Evolutionary conservation across 2,329 filamentous ascomycete species (phyloP).

Genomic region (Alternaria triticina): DNA sequence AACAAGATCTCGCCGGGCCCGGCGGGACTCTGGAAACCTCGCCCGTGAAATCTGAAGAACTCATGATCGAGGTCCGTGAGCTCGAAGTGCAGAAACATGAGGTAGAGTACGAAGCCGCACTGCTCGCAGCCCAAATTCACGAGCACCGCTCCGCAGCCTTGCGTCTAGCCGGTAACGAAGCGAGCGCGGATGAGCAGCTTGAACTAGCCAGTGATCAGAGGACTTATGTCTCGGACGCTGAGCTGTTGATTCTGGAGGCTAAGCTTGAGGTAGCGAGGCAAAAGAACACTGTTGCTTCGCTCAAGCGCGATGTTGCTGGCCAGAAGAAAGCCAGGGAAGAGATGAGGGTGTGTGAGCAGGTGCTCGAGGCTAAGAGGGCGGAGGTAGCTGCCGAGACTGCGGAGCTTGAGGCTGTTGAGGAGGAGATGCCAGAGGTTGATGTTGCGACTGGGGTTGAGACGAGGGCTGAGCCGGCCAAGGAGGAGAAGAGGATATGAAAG

Average conservation of each 20-base stretch:
- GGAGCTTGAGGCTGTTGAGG: neutral
- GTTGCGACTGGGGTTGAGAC: neutral
- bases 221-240: constrained; percentile 18
- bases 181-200: constrained; percentile 12
- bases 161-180: constrained; percentile 13
- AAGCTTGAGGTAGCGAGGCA: constrained; percentile 22
- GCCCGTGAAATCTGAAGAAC: constrained; percentile 12
- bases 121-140: constrained; percentile 31
- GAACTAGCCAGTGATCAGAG: constrained; percentile 23
- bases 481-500: constrained; percentile 14
- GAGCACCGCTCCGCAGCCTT: constrained; percentile 31
- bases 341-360: constrained; percentile 9
- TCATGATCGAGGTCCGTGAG: constrained; percentile 19
- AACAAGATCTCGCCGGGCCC: constrained; percentile 17
- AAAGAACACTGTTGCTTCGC: constrained; percentile 10
- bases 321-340: constrained; percentile 17
- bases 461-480: neutral
- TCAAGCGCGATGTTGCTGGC: constrained; percentile 12
- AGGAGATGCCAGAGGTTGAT: neutral
- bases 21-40: neutral
- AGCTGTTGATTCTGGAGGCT: constrained; percentile 17
- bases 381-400: constrained; percentile 11
- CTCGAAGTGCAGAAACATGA: constrained; percentile 27
- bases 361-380: constrained; percentile 15
- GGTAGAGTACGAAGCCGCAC: constrained; percentile 19